phyloP scores from a whole-genome alignment of 768 basidiomycete genomes.

The Psilocybe cyanescens region DNA sequence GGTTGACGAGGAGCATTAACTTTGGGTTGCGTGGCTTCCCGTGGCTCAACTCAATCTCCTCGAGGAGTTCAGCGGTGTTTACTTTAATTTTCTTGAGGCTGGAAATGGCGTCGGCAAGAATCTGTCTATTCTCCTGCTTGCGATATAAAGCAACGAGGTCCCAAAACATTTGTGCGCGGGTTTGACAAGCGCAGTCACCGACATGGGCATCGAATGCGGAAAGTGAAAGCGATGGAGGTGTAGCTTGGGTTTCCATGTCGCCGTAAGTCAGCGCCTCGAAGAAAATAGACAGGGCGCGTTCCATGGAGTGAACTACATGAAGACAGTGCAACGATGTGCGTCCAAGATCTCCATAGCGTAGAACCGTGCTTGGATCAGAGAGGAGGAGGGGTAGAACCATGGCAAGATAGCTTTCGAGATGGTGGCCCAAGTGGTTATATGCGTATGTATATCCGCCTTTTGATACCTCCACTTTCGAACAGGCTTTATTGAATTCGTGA shows the following conservation, averaged over 20 bases:
- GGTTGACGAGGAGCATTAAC: neutral
- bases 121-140: neutral
- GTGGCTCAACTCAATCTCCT: neutral
- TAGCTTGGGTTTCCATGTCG: neutral
- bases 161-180: constrained; percentile 12
- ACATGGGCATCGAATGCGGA: constrained; percentile 12
- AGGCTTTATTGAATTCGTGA: too few species aligned
- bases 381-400: constrained; percentile 4
- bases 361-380: constrained; percentile 1
- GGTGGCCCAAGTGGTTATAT: too few species aligned
- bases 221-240: neutral
- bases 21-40: too few species aligned
- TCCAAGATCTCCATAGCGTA: constrained; percentile 10
- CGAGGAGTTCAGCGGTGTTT: neutral
- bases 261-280: neutral
- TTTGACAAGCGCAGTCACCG: constrained; percentile 12
- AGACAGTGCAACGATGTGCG: constrained; percentile 10
- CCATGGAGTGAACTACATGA: constrained; percentile 7
- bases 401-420: neutral
- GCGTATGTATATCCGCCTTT: too few species aligned
- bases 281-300: constrained; percentile 9
- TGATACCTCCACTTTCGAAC: too few species aligned
- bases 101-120: too few species aligned
- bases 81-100: too few species aligned
- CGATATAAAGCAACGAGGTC: constrained; percentile 6